Evolutionary conservation across 2,329 filamentous ascomycete species (phyloP), one percentile per base, ranked within the genome.

Genomic region (Beauveria australis): DNA sequence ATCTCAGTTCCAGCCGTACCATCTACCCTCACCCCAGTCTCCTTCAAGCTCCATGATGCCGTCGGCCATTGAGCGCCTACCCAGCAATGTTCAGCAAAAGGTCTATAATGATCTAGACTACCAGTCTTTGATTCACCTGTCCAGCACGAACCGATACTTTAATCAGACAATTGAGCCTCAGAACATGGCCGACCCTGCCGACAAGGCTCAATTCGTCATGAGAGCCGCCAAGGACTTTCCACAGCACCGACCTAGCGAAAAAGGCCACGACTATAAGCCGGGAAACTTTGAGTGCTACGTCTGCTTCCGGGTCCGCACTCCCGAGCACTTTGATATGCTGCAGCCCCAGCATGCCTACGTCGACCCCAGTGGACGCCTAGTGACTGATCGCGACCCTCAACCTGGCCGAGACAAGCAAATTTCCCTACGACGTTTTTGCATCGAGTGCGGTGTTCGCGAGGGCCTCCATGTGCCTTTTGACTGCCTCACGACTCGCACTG

Each of bases 251-350:
- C 71, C 74, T 5, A 71, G 68, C 62, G 71, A 74, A 52, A 74
- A 70, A 62, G 71, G 70, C 9, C 69, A 70, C 53, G 70, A 73
- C 51, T 72, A 74, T 62, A 68, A 71, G 55, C 74, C 74, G 0
- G 74, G 75, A 18, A 77, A 77, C 64, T 73, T 74, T 49, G 75
- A 76, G 62, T 77, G 74, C 64, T 76, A 76, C 64, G 67, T 75
- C 28, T 77, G 75, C 67, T 76, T 73, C 62, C 71, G 73, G 2
- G 74, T 77, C n/a, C 70, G 74, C 49, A 67, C 67, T 3, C 73
- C 74, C 5, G 71, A 73, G 46, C 68, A 72, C 61, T 76, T 77
- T 63, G 74, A 77, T 61, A 67, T 70, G 60, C 66, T 72, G 18
- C 74, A 76, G 60, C 67, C 69, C 3, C 67, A 69, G 44, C 67